Conservation (phyloP, 2,329 filamentous ascomycete species). For the Emergomyces orientalis region DNA sequence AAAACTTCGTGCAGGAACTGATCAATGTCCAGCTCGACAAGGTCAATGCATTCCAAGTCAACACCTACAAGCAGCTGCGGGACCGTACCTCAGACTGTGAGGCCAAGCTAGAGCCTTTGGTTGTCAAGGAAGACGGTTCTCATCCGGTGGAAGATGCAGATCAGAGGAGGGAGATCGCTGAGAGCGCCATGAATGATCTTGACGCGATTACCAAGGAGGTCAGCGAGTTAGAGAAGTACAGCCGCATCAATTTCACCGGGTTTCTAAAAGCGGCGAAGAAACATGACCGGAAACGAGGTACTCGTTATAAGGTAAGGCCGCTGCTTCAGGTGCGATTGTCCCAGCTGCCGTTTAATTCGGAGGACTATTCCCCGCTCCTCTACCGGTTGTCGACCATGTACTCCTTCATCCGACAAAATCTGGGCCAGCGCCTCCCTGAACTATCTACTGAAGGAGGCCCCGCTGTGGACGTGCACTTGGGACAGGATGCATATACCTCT, state of each 20-base stretch:
- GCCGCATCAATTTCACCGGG: slow-evolving; percentile 91
- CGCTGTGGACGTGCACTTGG: slow-evolving; percentile 37
- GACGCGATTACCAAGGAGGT: slow-evolving; percentile 69
- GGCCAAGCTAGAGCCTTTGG: slow-evolving; percentile 52
- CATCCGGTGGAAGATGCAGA: slow-evolving; percentile 33
- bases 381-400: slow-evolving; percentile 91
- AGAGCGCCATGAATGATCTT: slow-evolving; percentile 67
- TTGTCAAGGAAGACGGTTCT: slow-evolving; percentile 29
- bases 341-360: slow-evolving; percentile 88
- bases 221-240: slow-evolving; percentile 89
- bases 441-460: slow-evolving; percentile 37
- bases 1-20: slow-evolving; percentile 85
- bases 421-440: slow-evolving; percentile 44
- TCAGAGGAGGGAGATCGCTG: slow-evolving; percentile 45
- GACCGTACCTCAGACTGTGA: slow-evolving; percentile 68
- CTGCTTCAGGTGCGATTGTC: slow-evolving; percentile 84
- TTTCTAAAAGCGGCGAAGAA: slow-evolving; percentile 99
- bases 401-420: slow-evolving; percentile 78
- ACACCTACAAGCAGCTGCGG: slow-evolving; percentile 70
- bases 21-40: slow-evolving; percentile 93
- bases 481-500: slow-evolving; percentile 64
- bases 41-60: slow-evolving; percentile 78
- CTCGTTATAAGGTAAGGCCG: slow-evolving; percentile 77
- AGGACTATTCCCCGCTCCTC: slow-evolving; percentile 82
- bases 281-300: slow-evolving; percentile 86